These are phyloP conservation scores for Lactarius sp. DNA, from an alignment of 768 basidiomycete genomes.

Conservation along the genomic window DNA sequence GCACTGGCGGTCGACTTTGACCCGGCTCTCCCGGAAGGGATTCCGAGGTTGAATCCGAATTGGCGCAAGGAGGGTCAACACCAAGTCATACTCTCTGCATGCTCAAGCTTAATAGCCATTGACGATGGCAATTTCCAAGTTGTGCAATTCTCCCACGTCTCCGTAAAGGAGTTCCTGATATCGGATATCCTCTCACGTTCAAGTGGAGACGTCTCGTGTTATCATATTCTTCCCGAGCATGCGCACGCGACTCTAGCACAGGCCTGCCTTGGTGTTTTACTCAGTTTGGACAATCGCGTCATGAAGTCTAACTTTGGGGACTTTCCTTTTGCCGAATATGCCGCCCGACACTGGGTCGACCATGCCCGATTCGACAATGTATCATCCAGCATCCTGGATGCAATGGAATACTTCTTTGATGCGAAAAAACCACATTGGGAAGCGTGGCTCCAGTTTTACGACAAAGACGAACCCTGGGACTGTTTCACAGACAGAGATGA, in stretches of 20 bases:
- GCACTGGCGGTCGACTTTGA: no score
- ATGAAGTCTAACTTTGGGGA: background rate
- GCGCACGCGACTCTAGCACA: conserved; percentile 2
- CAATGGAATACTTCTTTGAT: background rate
- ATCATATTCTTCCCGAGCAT: background rate
- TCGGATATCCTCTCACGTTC: background rate
- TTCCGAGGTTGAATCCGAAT: no score
- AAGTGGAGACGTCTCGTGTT: background rate
- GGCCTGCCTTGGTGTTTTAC: background rate
- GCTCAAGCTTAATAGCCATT: conserved; percentile 4
- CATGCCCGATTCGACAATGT: background rate
- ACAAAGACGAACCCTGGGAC: background rate
- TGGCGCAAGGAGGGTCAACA: background rate
- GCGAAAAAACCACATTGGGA: background rate
- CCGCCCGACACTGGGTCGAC: background rate
- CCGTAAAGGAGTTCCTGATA: conserved; percentile 10
- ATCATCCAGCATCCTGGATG: background rate
- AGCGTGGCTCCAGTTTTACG: background rate
- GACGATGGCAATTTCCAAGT: background rate
- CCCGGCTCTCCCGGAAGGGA: no score
- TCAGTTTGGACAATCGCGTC: background rate
- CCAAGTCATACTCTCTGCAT: background rate
- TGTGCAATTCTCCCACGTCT: conserved; percentile 8
- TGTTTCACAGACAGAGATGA: background rate
- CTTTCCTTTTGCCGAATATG: background rate